phyloP scores from a whole-genome alignment of 306 rosid species.

The Dalbergia cultrata region DNA sequence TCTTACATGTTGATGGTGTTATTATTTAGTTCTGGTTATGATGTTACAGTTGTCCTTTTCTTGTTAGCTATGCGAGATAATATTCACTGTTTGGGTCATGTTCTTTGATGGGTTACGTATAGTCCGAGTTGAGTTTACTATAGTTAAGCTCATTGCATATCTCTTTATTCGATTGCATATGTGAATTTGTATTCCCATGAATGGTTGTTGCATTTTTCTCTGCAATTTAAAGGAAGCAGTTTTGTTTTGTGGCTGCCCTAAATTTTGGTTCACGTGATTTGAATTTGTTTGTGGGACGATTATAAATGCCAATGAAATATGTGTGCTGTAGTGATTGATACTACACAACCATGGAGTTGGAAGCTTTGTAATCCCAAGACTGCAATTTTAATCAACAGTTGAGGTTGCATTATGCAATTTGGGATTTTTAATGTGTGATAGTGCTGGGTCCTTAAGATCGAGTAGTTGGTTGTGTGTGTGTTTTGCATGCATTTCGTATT shows the following conservation, averaged over 20 bases:
- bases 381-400: not conserved
- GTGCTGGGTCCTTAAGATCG: not conserved
- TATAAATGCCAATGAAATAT: slow-evolving; percentile 9
- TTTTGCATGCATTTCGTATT: not conserved
- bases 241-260: not conserved
- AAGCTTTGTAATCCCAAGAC: slow-evolving; percentile 25
- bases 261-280: not conserved
- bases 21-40: not conserved
- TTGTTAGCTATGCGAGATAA: not conserved
- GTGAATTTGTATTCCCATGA: slow-evolving; percentile 28
- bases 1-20: not conserved
- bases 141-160: slow-evolving; percentile 18
- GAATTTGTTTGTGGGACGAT: slow-evolving; percentile 27
- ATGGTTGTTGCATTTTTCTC: slow-evolving; percentile 6
- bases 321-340: not conserved
- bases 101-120: not conserved
- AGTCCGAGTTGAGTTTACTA: not conserved
- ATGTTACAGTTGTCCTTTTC: slow-evolving; percentile 22
- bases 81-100: not conserved
- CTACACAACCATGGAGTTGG: slow-evolving; percentile 22
- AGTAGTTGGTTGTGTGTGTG: not conserved
- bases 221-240: slow-evolving; percentile 33
- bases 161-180: not conserved
- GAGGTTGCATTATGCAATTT: slow-evolving; percentile 35
- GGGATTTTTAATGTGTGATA: slow-evolving; percentile 22